Evolutionary conservation across 164 flowering plant species (phyloP), one percentile per base, ranked within the genome.

Genomic region (Vitis amurensis): DNA sequence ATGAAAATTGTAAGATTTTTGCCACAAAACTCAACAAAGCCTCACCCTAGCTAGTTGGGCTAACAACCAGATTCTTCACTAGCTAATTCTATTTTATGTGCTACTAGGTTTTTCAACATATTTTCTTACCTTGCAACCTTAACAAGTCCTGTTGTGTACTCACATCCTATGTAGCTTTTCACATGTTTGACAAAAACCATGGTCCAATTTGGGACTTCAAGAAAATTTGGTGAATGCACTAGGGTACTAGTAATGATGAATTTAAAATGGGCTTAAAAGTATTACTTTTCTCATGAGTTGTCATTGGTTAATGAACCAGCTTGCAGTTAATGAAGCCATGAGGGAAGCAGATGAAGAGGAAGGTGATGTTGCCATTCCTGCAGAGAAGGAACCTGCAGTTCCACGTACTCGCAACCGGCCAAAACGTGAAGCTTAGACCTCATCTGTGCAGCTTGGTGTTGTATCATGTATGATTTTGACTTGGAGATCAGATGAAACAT

Each of bases 371-470:
- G 79, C 71, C 12, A 17, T 50, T 27, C 50, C 71, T 16, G 37
- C 61, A 10, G 74, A 74, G 17, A 17, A 17, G 69, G 74, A 81
- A 74, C 78, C 84, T 44, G 81, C 70, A 50, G 55, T 71, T 51
- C 74, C 81, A 19, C 83, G 86, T 2, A 70, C 76, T 62, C 79
- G 87, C 15, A 82, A 85, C 77, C 80, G 88, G 57, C 91, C 91
- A 14, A 87, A 81, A 65, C 83, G 86, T 8, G 84, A 82, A 74
- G 82, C 73, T 52, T 83, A 85, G 67, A 58, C 53, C 55, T 37
- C 44, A 37, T 47, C 17, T n/a, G 47, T 64, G 29, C 14, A 10
- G 67, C 55, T 64, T 16, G 59, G 10, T n/a, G 6, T 56, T 56
- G 59, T 56, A 56, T n/a, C 8, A n/a, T 56, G 3, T 56, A n/a